Percentiles rank a stretch among this genome's conserved stretches.
Conservation (phyloP, 257 asterid species). For the Solanum tacnaense region DNA sequence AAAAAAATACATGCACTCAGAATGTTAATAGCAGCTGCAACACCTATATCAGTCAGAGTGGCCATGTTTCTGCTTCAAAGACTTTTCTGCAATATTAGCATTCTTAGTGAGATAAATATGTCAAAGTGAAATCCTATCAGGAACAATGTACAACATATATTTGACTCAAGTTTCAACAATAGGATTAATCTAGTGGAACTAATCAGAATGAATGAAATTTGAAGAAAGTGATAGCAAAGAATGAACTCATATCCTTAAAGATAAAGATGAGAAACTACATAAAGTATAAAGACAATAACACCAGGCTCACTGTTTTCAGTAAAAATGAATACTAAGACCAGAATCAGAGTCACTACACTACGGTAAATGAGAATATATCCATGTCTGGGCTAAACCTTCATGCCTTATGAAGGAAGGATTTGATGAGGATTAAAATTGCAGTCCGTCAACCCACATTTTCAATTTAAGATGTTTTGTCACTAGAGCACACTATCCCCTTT, state of each 20-base stretch:
- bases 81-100: conserved; percentile 7
- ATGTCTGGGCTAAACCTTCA: not conserved
- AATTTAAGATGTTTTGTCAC: not conserved
- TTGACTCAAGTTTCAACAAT: not conserved
- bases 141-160: not conserved
- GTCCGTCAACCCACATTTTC: not conserved
- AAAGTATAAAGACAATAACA: not conserved
- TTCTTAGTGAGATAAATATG: not conserved
- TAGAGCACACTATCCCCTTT: not conserved
- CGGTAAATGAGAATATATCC: not conserved
- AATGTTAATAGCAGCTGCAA: conserved; percentile 71
- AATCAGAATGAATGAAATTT: not conserved
- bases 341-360: not conserved
- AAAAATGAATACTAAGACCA: not conserved
- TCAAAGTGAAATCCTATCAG: not conserved
- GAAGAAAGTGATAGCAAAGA: not conserved
- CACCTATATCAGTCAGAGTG: conserved; percentile 60
- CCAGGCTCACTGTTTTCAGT: not conserved
- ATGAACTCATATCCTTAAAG: not conserved
- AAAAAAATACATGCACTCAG: conserved; percentile 68
- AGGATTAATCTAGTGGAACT: not conserved
- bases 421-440: not conserved
- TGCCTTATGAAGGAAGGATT: not conserved
- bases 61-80: conserved; percentile 48
- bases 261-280: not conserved